These are phyloP conservation scores for Pseudonitzschia delicatissima DNA, from an alignment of 108 stramenopile genomes.

Conservation along the genomic window DNA sequence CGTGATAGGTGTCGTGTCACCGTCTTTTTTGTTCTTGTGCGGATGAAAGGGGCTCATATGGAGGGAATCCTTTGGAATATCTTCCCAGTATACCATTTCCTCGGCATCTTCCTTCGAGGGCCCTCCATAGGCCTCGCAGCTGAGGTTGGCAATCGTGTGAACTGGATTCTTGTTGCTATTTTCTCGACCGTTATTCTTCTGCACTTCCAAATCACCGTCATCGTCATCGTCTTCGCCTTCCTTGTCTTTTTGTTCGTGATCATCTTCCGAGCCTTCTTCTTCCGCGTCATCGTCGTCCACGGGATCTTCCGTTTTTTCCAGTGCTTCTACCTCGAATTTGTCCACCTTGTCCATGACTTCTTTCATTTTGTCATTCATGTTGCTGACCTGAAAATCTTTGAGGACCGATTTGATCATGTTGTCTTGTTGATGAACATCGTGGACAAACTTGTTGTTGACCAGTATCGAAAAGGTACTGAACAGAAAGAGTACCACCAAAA, in stretches of 20 bases:
- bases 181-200: not conserved
- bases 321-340: not conserved
- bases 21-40: not conserved
- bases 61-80: slow-evolving; percentile 59
- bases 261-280: not conserved
- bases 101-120: slow-evolving; percentile 34
- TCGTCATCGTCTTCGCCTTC: not conserved
- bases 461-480: slow-evolving; percentile 16
- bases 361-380: too few species aligned
- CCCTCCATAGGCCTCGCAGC: slow-evolving; percentile 33
- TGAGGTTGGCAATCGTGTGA: slow-evolving; percentile 35
- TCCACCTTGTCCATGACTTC: too few species aligned
- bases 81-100: slow-evolving; percentile 85
- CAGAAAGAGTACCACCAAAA: slow-evolving; percentile 22
- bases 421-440: not conserved
- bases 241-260: not conserved
- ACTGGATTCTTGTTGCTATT: not conserved
- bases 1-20: slow-evolving; percentile 17
- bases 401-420: slow-evolving; percentile 9
- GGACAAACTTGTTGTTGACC: slow-evolving; percentile 15
- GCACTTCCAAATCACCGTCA: not conserved
- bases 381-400: slow-evolving; percentile 22
- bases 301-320: not conserved
- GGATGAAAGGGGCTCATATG: slow-evolving; percentile 56
- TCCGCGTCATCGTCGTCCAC: not conserved